Conservation (phyloP, 768 basidiomycete species). For the Mycena crocata region DNA sequence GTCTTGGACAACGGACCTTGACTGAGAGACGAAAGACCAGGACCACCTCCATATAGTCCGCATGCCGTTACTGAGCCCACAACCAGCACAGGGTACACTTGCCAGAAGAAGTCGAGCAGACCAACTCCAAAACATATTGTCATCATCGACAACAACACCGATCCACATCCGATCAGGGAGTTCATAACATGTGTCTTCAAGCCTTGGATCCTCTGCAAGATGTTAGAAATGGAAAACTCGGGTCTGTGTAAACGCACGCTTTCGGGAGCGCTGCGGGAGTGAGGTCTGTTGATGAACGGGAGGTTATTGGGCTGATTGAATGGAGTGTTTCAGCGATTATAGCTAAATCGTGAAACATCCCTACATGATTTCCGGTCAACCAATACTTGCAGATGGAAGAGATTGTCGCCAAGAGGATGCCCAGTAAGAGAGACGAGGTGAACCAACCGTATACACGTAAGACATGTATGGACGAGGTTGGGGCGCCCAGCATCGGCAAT, state of each 20-base stretch:
- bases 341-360: background rate
- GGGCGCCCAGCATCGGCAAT: constrained; percentile 5
- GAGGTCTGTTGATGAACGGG: background rate
- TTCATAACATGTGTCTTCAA: background rate
- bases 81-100: constrained; percentile 6
- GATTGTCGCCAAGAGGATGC: background rate
- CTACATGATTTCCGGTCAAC: constrained; percentile 13
- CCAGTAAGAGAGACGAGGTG: background rate
- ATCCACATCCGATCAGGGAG: constrained; percentile 6
- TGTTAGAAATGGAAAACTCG: background rate
- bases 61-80: background rate
- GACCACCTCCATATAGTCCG: constrained; percentile 7
- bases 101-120: constrained; percentile 21
- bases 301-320: background rate
- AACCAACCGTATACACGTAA: constrained; percentile 18
- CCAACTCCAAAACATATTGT: background rate
- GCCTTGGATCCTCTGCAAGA: background rate
- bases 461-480: background rate
- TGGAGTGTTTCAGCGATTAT: background rate
- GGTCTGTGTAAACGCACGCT: background rate
- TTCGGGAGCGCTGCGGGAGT: background rate
- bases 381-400: constrained; percentile 10
- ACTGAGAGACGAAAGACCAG: background rate
- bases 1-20: background rate
- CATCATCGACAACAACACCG: background rate